phyloP scores from a whole-genome alignment of 306 rosid species.

The Gastrolobium bilobum region DNA sequence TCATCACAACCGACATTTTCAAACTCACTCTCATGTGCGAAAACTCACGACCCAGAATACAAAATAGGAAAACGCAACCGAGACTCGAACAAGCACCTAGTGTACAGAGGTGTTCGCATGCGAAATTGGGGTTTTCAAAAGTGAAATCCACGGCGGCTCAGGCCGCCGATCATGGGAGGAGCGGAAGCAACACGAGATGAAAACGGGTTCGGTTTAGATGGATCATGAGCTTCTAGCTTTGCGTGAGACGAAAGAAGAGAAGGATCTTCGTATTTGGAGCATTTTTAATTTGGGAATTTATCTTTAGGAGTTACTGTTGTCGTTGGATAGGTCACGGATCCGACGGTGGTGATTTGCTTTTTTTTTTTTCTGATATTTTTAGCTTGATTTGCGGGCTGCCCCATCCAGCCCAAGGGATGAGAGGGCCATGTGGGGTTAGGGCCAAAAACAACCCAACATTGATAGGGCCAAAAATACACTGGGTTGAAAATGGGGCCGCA shows the following conservation, averaged over 20 bases:
- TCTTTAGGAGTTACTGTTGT: no score
- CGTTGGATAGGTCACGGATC: no score
- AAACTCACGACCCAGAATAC: not conserved
- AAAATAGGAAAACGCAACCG: constrained; percentile 56
- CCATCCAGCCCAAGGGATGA: no score
- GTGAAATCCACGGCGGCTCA: constrained; percentile 48
- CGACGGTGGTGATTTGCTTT: no score
- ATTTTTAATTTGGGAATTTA: constrained; percentile 62
- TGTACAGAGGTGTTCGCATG: constrained; percentile 76
- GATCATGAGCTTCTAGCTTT: constrained; percentile 67
- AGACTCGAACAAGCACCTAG: constrained; percentile 68
- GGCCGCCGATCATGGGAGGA: constrained; percentile 44
- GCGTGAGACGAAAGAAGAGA: constrained; percentile 65
- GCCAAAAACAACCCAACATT: no score
- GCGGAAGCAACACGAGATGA: constrained; percentile 39
- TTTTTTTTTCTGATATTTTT: no score
- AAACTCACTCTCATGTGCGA: no score
- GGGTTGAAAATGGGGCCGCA: no score
- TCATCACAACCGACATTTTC: constrained; percentile 40
- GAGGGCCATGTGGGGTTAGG: no score
- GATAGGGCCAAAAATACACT: no score
- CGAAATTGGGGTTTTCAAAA: constrained; percentile 62
- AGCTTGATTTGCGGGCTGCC: no score
- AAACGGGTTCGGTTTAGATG: constrained; percentile 54
- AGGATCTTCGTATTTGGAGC: constrained; percentile 64